phyloP scores from a whole-genome alignment of 768 basidiomycete species.

The Nidularia pulvinata region DNA sequence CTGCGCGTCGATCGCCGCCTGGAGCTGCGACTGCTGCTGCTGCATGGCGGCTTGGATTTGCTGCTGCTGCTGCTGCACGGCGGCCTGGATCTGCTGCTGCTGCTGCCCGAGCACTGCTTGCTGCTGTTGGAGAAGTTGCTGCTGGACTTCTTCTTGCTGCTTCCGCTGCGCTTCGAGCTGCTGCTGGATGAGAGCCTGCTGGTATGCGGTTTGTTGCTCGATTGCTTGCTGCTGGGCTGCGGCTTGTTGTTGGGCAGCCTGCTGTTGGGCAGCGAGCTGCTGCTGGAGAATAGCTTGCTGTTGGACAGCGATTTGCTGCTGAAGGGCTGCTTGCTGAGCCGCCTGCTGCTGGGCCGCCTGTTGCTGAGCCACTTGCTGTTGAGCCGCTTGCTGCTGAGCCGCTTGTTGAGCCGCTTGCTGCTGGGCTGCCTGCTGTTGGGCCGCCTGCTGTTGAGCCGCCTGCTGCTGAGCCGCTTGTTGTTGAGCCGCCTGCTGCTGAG shows the following conservation, averaged over 20 bases:
- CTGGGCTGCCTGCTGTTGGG: no score
- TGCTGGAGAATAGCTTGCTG: slow-evolving; percentile 7
- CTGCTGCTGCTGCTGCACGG: slow-evolving; percentile 13
- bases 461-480: no score
- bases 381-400: no score
- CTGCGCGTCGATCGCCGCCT: not conserved
- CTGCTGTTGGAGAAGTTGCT: slow-evolving; percentile 7
- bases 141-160: slow-evolving; percentile 2
- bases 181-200: not conserved
- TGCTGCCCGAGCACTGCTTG: slow-evolving; percentile 8
- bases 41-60: slow-evolving; percentile 4
- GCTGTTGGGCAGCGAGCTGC: slow-evolving; percentile 1
- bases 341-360: no score
- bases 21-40: slow-evolving; percentile 9
- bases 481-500: no score
- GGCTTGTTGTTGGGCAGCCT: slow-evolving; percentile 4
- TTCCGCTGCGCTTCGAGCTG: slow-evolving; percentile 6
- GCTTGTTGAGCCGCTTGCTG: no score
- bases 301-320: slow-evolving; percentile 8
- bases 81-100: slow-evolving; percentile 5
- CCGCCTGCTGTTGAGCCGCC: no score
- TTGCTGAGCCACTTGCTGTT: no score
- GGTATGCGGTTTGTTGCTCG: slow-evolving; percentile 5
- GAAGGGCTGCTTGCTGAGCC: no score
- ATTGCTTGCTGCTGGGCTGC: slow-evolving; percentile 3